These are phyloP conservation scores for Penicillium lagena DNA, from an alignment of 495 filamentous ascomycete genomes.

Conservation along the genomic window DNA sequence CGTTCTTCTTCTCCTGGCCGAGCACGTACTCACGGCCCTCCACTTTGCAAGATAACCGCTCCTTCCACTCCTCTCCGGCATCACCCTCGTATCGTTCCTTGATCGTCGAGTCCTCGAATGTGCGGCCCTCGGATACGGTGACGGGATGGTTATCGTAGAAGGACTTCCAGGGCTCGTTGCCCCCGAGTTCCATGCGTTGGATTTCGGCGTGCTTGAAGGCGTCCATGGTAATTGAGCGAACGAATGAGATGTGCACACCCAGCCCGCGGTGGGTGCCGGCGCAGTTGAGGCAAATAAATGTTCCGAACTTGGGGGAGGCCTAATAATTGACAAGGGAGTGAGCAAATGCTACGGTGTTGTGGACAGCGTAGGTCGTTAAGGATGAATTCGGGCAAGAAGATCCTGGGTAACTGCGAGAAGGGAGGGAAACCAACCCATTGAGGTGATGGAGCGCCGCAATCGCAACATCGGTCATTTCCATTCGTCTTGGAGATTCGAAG, in stretches of 20 bases:
- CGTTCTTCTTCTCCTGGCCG: constrained; percentile 43
- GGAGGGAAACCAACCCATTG: constrained; percentile 63
- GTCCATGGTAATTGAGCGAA: constrained; percentile 95
- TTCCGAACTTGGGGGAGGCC: constrained; percentile 68
- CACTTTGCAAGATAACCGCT: constrained; percentile 76
- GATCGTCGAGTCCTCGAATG: constrained; percentile 71
- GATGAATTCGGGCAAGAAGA: no score
- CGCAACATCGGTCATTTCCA: constrained; percentile 82
- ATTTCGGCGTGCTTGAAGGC: constrained; percentile 87
- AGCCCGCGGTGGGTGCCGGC: constrained; percentile 91
- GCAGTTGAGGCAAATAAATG: constrained; percentile 96
- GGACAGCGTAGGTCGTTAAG: no score
- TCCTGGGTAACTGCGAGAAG: not conserved
- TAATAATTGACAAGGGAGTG: constrained; percentile 8
- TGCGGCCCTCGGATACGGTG: constrained; percentile 49
- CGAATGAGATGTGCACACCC: constrained; percentile 97
- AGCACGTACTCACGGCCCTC: constrained; percentile 78
- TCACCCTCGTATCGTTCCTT: constrained; percentile 80
- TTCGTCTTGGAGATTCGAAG: constrained; percentile 80
- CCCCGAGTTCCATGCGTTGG: constrained; percentile 77
- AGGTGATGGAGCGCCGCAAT: constrained; percentile 88
- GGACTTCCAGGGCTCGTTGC: constrained; percentile 75
- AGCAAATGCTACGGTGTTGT: no score
- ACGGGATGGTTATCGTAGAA: constrained; percentile 73
- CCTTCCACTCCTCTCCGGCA: constrained; percentile 93